These are phyloP conservation scores for Amanita phalloides DNA, from an alignment of 768 basidiomycete species.

Conservation along the genomic window DNA sequence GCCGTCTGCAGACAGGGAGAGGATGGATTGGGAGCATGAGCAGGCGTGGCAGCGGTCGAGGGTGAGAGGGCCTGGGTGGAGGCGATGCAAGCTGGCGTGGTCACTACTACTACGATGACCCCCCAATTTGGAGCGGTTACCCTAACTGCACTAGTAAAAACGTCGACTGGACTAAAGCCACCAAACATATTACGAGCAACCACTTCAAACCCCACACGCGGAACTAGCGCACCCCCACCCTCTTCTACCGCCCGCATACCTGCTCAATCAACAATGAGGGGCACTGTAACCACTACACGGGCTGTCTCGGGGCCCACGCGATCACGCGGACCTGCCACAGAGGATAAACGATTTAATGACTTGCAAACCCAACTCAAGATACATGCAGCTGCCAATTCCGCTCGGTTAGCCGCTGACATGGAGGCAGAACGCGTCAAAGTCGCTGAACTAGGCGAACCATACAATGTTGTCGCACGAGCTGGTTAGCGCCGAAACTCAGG, in stretches of 20 bases:
- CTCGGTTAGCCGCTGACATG: constrained; percentile 52
- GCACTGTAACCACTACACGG: constrained; percentile 11
- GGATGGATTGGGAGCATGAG: too few species aligned
- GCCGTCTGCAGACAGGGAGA: too few species aligned
- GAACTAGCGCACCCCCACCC: constrained; percentile 61
- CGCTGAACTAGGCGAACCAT: constrained; percentile 54
- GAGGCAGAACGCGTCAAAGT: constrained; percentile 59
- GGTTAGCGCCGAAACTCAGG: constrained; percentile 46
- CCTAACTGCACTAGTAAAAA: constrained; percentile 23
- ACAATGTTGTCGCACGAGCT: constrained; percentile 46
- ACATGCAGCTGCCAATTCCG: constrained; percentile 38
- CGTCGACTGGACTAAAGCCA: constrained; percentile 23
- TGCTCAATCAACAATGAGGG: constrained; percentile 10
- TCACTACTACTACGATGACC: too few species aligned
- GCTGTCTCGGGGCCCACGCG: constrained; percentile 17
- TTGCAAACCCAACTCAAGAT: constrained; percentile 44
- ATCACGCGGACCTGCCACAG: constrained; percentile 2
- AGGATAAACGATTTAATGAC: constrained; percentile 35
- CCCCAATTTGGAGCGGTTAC: too few species aligned
- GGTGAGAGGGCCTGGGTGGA: too few species aligned
- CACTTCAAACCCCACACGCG: constrained; percentile 23
- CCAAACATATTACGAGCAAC: constrained; percentile 21
- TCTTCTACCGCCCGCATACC: constrained; percentile 16
- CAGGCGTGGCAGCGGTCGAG: too few species aligned
- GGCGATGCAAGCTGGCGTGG: too few species aligned